These are phyloP conservation scores for Volvox africanus DNA, from an alignment of 139 green algal species.

Conservation along the genomic window DNA sequence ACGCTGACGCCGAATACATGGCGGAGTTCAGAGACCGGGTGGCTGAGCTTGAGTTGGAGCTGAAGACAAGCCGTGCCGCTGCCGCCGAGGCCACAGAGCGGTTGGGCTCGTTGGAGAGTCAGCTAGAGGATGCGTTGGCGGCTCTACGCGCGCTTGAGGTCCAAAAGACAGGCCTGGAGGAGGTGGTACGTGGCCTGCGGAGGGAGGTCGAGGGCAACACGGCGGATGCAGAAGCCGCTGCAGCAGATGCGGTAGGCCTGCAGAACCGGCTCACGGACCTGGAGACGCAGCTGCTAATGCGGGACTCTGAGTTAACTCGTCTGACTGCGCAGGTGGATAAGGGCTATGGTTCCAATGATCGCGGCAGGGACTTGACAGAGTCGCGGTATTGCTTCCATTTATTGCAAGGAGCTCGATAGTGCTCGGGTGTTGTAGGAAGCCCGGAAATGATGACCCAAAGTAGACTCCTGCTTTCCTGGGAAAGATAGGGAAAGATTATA, in stretches of 20 bases:
- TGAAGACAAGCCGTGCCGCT: background rate
- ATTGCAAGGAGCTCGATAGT: too few species aligned
- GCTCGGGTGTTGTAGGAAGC: too few species aligned
- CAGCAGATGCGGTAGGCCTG: background rate
- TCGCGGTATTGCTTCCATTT: too few species aligned
- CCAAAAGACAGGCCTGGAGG: conserved; percentile 45
- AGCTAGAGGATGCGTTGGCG: conserved; percentile 48
- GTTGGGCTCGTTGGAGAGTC: background rate
- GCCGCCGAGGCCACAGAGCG: conserved; percentile 8
- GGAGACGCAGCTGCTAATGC: conserved; percentile 50
- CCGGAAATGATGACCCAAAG: too few species aligned
- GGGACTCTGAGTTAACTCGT: conserved; percentile 20
- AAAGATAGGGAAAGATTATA: too few species aligned
- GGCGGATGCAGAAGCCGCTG: background rate
- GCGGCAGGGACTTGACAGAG: too few species aligned
- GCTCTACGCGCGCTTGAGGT: conserved; percentile 38
- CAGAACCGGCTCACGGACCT: background rate
- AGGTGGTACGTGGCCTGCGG: conserved; percentile 1
- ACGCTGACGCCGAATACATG: background rate
- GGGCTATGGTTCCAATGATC: too few species aligned
- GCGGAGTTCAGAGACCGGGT: background rate
- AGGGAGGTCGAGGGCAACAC: background rate
- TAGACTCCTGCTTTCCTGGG: too few species aligned
- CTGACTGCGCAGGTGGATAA: conserved; percentile 26
- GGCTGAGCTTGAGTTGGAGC: background rate